These are phyloP conservation scores for Ceratobasidium sp. DNA, from an alignment of 1,284 basidiomycete species.

Conservation along the genomic window DNA sequence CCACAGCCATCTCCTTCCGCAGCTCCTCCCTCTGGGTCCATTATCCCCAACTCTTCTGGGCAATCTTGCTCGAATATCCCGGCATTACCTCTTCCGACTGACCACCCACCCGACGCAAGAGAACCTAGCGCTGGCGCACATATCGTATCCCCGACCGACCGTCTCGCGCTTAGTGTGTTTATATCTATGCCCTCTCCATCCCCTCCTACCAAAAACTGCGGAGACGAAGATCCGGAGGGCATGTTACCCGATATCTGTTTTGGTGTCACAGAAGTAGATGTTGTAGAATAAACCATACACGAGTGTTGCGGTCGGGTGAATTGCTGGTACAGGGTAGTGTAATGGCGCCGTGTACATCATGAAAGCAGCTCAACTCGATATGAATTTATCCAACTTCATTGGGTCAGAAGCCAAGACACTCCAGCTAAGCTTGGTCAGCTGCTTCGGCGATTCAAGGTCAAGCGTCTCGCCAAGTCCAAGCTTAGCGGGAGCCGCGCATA, in stretches of 20 bases:
- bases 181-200: slow-evolving; percentile 40
- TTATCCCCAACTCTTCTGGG: not conserved
- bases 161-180: slow-evolving; percentile 26
- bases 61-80: not conserved
- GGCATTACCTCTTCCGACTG: not conserved
- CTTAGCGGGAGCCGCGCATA: no score
- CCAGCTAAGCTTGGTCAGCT: not conserved
- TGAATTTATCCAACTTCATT: not conserved
- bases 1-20: not conserved
- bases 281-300: not conserved
- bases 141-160: not conserved
- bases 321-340: not conserved
- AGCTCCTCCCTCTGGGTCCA: not conserved
- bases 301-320: not conserved
- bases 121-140: not conserved
- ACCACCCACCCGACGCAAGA: not conserved
- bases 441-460: no score
- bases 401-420: no score
- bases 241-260: slow-evolving; percentile 31
- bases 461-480: no score
- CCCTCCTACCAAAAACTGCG: not conserved
- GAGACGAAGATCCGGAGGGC: slow-evolving; percentile 1
- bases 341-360: not conserved
- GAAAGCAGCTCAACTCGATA: not conserved
- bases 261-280: slow-evolving; percentile 25